Evolutionary conservation across 805 yeast species (phyloP).

Genomic region (Candida boidinii): DNA sequence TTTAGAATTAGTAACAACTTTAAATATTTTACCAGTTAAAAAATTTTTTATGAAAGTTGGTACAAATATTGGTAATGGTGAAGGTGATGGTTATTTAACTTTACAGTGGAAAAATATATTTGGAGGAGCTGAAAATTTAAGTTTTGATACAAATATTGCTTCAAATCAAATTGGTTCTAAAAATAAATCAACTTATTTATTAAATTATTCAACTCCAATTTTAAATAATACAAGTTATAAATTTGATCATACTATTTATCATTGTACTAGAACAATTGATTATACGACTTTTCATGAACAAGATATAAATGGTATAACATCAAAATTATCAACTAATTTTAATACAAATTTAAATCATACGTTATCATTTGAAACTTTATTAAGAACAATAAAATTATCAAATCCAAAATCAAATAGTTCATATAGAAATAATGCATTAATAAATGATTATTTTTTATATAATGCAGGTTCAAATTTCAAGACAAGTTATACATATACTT

Average conservation of each 20-base stretch:
- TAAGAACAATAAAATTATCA: slow-evolving; percentile 28
- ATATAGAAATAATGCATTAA: slow-evolving; percentile 21
- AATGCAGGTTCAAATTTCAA: slow-evolving; percentile 41
- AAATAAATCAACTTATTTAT: slow-evolving; percentile 40
- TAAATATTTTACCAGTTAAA: slow-evolving; percentile 46
- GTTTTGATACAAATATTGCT: slow-evolving; percentile 34
- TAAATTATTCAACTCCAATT: slow-evolving; percentile 39
- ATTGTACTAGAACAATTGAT: slow-evolving; percentile 38
- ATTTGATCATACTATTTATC: slow-evolving; percentile 30
- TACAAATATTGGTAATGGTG: slow-evolving; percentile 93
- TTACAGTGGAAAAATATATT: slow-evolving; percentile 53
- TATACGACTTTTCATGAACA: slow-evolving; percentile 39
- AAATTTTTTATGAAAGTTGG: slow-evolving; percentile 83
- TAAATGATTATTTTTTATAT: slow-evolving; percentile 23
- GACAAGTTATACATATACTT: slow-evolving; percentile 31
- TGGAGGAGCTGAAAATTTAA: slow-evolving; percentile 48
- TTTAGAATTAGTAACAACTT: slow-evolving; percentile 18
- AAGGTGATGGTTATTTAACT: slow-evolving; percentile 88
- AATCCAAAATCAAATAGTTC: slow-evolving; percentile 9
- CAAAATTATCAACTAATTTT: slow-evolving; percentile 29
- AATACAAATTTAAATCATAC: slow-evolving; percentile 35
- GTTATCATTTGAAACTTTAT: slow-evolving; percentile 32
- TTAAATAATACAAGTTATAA: slow-evolving; percentile 30
- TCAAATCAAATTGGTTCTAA: slow-evolving; percentile 39
- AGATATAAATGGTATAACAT: slow-evolving; percentile 32